phyloP scores from a whole-genome alignment of 2,329 filamentous ascomycete species.

The Bipolaris cookei region DNA sequence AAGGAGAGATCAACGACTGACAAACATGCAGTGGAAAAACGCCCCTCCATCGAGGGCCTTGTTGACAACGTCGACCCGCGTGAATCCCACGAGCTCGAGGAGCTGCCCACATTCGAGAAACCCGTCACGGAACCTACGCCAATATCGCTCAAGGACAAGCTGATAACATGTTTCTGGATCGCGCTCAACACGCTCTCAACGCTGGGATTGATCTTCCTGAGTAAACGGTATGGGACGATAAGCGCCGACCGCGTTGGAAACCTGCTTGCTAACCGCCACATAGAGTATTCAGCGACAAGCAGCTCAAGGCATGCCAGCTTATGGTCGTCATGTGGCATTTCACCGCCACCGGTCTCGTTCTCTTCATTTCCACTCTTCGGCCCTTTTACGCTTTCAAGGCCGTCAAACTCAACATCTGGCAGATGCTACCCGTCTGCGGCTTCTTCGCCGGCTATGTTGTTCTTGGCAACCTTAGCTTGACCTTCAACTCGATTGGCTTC shows the following conservation, averaged over 20 bases:
- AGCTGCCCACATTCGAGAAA: slow-evolving; percentile 47
- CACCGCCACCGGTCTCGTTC: slow-evolving; percentile 52
- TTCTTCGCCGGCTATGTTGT: slow-evolving; percentile 57
- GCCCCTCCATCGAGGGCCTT: slow-evolving; percentile 48
- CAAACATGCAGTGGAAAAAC: slow-evolving; percentile 44
- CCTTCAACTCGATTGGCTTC: slow-evolving; percentile 56
- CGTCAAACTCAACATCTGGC: slow-evolving; percentile 51
- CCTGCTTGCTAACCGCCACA: slow-evolving; percentile 34
- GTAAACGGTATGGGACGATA: slow-evolving; percentile 49
- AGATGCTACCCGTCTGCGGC: slow-evolving; percentile 55
- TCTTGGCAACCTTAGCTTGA: slow-evolving; percentile 55
- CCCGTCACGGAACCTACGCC: slow-evolving; percentile 29
- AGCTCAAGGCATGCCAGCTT: slow-evolving; percentile 54
- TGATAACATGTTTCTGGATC: slow-evolving; percentile 51
- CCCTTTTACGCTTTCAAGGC: slow-evolving; percentile 56
- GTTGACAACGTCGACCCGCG: slow-evolving; percentile 49
- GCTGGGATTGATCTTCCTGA: slow-evolving; percentile 54
- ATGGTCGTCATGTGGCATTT: slow-evolving; percentile 59
- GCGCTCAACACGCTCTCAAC: slow-evolving; percentile 54
- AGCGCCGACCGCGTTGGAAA: neutral
- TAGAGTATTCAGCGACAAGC: slow-evolving; percentile 54
- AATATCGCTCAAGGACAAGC: slow-evolving; percentile 45
- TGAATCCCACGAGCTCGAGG: slow-evolving; percentile 41
- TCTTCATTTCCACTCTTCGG: slow-evolving; percentile 51
- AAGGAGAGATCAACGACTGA: slow-evolving; percentile 22